Conservation (phyloP, 1,284 basidiomycete species). For the Stereum hirsutum region DNA sequence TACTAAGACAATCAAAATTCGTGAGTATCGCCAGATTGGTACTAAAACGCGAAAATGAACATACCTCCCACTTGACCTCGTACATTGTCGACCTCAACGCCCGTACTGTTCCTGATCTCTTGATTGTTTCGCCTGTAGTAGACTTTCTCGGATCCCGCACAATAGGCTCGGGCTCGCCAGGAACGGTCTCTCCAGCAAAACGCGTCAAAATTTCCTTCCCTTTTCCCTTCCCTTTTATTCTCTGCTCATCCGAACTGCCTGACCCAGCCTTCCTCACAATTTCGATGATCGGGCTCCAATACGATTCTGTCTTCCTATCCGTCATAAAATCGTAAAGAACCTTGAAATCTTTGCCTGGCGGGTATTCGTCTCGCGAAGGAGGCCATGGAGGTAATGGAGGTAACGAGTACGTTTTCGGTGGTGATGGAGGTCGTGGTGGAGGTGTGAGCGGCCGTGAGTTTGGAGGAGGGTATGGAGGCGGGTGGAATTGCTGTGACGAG, state of each 20-base stretch:
- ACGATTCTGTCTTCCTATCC: conserved; percentile 34
- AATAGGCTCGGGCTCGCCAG: conserved; percentile 32
- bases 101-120: conserved; percentile 28
- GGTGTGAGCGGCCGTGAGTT: conserved; percentile 12
- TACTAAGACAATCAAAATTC: conserved; percentile 34
- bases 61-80: conserved; percentile 52
- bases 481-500: conserved; percentile 1
- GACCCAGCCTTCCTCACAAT: conserved; percentile 28
- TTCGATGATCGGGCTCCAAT: conserved; percentile 41
- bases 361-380: conserved; percentile 33
- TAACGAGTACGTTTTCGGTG: conserved; percentile 21
- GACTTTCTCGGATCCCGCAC: conserved; percentile 51
- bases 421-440: conserved; percentile 17
- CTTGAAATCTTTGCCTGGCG: conserved; percentile 40
- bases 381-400: conserved; percentile 36
- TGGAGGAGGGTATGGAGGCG: conserved; percentile 11
- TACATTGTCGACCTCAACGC: conserved; percentile 35
- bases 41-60: conserved; percentile 17
- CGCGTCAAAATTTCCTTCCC: conserved; percentile 50
- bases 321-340: conserved; percentile 54
- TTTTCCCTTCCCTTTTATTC: conserved; percentile 53
- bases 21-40: not conserved
- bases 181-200: conserved; percentile 48
- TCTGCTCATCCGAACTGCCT: conserved; percentile 17
- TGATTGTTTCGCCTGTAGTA: no score